Conservation (phyloP, 2,329 filamentous ascomycete genomes). For the Sporothrix pallida region DNA sequence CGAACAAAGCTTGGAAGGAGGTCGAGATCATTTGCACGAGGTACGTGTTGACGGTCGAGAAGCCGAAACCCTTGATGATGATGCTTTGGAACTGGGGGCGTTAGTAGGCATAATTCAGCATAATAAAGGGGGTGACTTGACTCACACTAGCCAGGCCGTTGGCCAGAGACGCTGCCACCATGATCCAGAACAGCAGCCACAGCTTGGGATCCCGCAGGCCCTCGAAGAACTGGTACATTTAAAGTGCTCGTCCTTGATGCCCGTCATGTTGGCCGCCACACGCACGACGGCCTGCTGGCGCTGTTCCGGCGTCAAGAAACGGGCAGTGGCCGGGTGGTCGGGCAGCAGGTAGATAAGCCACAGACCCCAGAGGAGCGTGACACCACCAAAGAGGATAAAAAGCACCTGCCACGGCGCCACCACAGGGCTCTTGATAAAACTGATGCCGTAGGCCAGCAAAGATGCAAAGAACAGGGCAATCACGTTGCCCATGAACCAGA, state of each 20-base stretch:
- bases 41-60: slow-evolving; percentile 41
- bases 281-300: slow-evolving; percentile 60
- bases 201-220: slow-evolving; percentile 64
- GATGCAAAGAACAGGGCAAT: slow-evolving; percentile 63
- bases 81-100: slow-evolving; percentile 44
- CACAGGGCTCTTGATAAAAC: slow-evolving; percentile 57
- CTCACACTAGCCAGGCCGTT: slow-evolving; percentile 1
- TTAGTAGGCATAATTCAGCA: slow-evolving; percentile 46
- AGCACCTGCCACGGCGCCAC: slow-evolving; percentile 54
- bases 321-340: slow-evolving; percentile 57
- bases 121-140: slow-evolving; percentile 44
- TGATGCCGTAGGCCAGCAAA: slow-evolving; percentile 64
- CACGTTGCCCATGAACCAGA: slow-evolving; percentile 67
- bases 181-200: slow-evolving; percentile 49
- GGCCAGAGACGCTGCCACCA: background rate
- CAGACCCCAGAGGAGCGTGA: slow-evolving; percentile 55
- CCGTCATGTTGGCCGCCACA: slow-evolving; percentile 58
- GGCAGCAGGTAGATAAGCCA: slow-evolving; percentile 56
- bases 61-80: slow-evolving; percentile 46
- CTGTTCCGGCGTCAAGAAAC: slow-evolving; percentile 57
- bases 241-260: slow-evolving; percentile 61
- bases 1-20: slow-evolving; percentile 61
- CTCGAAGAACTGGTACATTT: slow-evolving; percentile 64
- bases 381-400: slow-evolving; percentile 59
- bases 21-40: slow-evolving; percentile 63